Conservation (phyloP, 768 basidiomycete species). For the Tylopilus balloui region DNA sequence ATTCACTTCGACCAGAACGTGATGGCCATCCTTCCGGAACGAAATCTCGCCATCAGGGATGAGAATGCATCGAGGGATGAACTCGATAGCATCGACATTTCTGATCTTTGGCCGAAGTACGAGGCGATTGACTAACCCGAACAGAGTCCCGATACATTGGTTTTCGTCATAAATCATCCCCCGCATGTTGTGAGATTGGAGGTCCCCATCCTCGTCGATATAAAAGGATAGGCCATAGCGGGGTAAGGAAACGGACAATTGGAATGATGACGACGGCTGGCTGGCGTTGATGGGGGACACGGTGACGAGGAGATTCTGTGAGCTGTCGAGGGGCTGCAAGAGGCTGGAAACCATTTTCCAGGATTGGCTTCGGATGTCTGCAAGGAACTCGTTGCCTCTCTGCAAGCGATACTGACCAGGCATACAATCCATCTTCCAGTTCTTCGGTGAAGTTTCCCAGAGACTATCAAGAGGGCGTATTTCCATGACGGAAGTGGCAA, state of each 20-base stretch:
- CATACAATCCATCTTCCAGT: neutral
- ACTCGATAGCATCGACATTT: neutral
- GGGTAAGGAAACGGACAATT: slow-evolving; percentile 34
- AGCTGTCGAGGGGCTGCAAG: slow-evolving; percentile 23
- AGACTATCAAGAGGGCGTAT: neutral
- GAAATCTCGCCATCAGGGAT: slow-evolving; percentile 36
- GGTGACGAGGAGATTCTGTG: slow-evolving; percentile 23
- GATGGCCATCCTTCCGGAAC: slow-evolving; percentile 8
- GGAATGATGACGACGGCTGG: neutral
- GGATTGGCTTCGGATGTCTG: slow-evolving; percentile 25
- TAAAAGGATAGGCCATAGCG: slow-evolving; percentile 42
- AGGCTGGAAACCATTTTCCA: slow-evolving; percentile 26
- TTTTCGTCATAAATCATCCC: slow-evolving; percentile 39
- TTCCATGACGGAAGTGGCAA: neutral
- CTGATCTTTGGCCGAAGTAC: slow-evolving; percentile 33
- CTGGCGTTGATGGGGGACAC: neutral
- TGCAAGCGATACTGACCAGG: neutral
- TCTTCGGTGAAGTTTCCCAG: neutral
- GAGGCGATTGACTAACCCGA: slow-evolving; percentile 39
- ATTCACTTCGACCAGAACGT: slow-evolving; percentile 15
- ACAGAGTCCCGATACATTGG: slow-evolving; percentile 42
- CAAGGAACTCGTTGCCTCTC: neutral
- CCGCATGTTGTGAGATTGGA: slow-evolving; percentile 40
- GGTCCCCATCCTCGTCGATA: slow-evolving; percentile 26
- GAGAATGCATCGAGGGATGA: slow-evolving; percentile 29